phyloP scores from a whole-genome alignment of 2,329 filamentous ascomycete genomes.

The Trichoderma hamatum region DNA sequence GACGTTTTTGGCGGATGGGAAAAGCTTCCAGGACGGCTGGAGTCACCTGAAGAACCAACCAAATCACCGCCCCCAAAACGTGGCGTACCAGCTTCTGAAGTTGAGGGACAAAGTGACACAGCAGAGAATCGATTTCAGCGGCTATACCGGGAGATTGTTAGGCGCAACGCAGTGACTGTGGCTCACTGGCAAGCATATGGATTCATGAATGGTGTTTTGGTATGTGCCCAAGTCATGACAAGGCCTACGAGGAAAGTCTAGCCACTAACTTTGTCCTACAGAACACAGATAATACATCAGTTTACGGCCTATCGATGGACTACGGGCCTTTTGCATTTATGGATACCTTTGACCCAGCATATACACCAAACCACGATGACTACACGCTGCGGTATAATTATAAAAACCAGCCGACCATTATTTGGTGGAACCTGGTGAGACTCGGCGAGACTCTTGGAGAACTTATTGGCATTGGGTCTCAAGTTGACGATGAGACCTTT shows the following conservation, averaged over 20 bases:
- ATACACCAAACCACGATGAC: slow-evolving; percentile 98
- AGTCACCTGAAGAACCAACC: slow-evolving; percentile 53
- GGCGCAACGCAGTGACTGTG: slow-evolving; percentile 84
- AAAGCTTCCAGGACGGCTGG: slow-evolving; percentile 66
- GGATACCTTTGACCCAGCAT: slow-evolving; percentile 91
- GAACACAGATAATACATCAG: slow-evolving; percentile 96
- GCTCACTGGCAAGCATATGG: slow-evolving; percentile 96
- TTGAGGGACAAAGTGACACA: slow-evolving; percentile 68
- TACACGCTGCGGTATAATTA: slow-evolving; percentile 85
- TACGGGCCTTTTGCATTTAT: slow-evolving; percentile 98
- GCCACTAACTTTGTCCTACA: slow-evolving; percentile 33
- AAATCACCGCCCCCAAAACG: slow-evolving; percentile 49
- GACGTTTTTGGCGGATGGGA: slow-evolving; percentile 89
- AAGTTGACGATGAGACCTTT: slow-evolving; percentile 73
- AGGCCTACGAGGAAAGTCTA: background rate
- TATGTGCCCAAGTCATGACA: slow-evolving; percentile 30
- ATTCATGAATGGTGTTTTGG: slow-evolving; percentile 96
- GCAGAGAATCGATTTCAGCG: slow-evolving; percentile 86
- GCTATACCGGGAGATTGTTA: slow-evolving; percentile 83
- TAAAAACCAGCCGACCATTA: slow-evolving; percentile 89
- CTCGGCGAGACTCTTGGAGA: slow-evolving; percentile 89
- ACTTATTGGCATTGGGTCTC: slow-evolving; percentile 74
- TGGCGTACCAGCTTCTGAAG: slow-evolving; percentile 57
- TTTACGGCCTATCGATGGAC: slow-evolving; percentile 86
- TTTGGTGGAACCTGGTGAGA: slow-evolving; percentile 98